Evolutionary conservation across 441 rosid genomes (phyloP).

Genomic region (Syzygium malaccense): DNA sequence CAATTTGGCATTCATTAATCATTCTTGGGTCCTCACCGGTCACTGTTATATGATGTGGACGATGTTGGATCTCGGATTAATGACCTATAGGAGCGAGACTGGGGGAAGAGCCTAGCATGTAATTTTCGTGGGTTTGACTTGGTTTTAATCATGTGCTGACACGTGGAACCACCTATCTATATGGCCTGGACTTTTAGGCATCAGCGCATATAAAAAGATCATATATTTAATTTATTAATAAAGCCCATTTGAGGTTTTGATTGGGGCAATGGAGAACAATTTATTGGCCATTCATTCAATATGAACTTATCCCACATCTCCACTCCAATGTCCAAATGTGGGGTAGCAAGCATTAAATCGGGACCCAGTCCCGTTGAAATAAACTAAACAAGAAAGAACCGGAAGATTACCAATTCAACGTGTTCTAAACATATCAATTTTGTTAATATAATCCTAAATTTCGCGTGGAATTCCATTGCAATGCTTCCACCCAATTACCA

Average conservation of each 20-base stretch:
- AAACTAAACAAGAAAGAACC: background rate
- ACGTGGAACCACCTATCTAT: background rate
- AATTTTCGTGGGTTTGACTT: background rate
- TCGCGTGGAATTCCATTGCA: rapidly evolving
- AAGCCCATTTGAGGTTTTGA: background rate
- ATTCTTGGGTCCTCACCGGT: background rate
- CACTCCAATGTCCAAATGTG: background rate
- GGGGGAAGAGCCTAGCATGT: background rate
- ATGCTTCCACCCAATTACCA: rapidly evolving
- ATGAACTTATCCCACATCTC: background rate
- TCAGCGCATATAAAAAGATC: background rate
- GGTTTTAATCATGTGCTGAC: background rate
- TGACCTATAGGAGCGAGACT: background rate
- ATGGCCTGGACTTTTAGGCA: background rate
- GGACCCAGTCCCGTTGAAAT: background rate
- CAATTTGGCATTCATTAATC: background rate
- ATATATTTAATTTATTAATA: background rate
- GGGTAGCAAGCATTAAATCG: background rate
- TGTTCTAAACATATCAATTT: background rate
- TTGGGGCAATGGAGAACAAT: background rate
- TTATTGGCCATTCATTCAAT: background rate
- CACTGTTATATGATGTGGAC: background rate
- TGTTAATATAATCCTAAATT: background rate
- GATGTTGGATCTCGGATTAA: background rate
- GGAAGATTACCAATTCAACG: rapidly evolving